phyloP scores from a whole-genome alignment of 75 land plant species.

The Cryptomeria japonica region DNA sequence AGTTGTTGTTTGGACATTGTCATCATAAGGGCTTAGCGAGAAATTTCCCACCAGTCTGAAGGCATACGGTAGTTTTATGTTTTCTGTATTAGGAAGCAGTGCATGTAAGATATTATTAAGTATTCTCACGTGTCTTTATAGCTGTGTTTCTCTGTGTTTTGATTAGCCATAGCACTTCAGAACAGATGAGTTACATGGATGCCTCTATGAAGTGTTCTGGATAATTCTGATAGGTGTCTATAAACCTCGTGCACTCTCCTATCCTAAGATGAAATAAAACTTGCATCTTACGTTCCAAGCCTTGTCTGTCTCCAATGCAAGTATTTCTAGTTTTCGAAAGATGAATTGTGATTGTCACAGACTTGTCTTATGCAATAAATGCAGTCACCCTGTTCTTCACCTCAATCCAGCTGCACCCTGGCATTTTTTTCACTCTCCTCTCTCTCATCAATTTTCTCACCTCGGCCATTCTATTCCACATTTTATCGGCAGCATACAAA shows the following conservation, averaged over 20 bases:
- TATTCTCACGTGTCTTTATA: conserved; percentile 41
- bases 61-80: conserved; percentile 53
- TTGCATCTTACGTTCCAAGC: not conserved
- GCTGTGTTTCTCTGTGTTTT: conserved; percentile 37
- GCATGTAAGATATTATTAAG: conserved; percentile 54
- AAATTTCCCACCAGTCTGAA: conserved; percentile 75
- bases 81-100: conserved; percentile 47
- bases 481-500: conserved; percentile 18
- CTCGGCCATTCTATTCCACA: conserved; percentile 11
- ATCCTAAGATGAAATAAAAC: not conserved
- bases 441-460: conserved; percentile 18
- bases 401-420: conserved; percentile 26
- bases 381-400: conserved; percentile 15
- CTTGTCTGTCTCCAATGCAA: not conserved
- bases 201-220: not conserved
- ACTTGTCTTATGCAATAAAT: conserved; percentile 10
- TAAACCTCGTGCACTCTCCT: not conserved
- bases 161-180: conserved; percentile 47
- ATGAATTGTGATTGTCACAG: not conserved
- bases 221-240: not conserved
- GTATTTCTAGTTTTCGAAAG: not conserved
- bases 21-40: conserved; percentile 58
- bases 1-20: conserved; percentile 48
- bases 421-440: conserved; percentile 7
- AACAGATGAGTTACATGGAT: conserved; percentile 75